Percentiles rank a stretch among this genome's conserved stretches.
Evolutionary conservation across 1,284 basidiomycete species (phyloP).

Genomic region (Malassezia equina): DNA sequence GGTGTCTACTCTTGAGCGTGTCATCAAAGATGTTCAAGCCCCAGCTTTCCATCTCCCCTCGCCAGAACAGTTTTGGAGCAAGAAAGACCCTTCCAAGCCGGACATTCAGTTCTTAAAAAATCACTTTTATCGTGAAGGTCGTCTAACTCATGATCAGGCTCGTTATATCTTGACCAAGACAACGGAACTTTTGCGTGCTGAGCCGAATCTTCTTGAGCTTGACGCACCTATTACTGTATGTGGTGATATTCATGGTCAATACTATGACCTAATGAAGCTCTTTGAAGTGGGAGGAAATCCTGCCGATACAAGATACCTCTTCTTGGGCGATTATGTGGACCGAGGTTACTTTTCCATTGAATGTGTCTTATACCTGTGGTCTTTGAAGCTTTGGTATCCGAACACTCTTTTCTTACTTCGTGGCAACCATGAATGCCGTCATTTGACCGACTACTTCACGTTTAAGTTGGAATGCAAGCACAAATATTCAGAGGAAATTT

Average conservation of each 20-base stretch:
- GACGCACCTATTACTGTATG: conserved; percentile 76
- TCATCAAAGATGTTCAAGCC: conserved; percentile 49
- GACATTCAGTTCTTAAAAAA: conserved; percentile 93
- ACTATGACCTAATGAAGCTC: conserved; percentile 48
- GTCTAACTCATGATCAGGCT: conserved; percentile 76
- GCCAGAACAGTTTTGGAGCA: conserved; percentile 67
- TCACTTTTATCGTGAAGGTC: conserved; percentile 91
- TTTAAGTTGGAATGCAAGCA: conserved; percentile 49
- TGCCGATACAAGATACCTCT: conserved; percentile 46
- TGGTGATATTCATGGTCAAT: conserved; percentile 47
- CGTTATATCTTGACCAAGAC: conserved; percentile 69
- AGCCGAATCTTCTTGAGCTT: conserved; percentile 80
- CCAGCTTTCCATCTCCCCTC: conserved; percentile 81
- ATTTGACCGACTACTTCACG: conserved; percentile 48
- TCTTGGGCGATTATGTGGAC: conserved; percentile 48
- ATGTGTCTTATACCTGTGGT: conserved; percentile 47
- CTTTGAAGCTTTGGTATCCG: conserved; percentile 47
- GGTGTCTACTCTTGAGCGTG: conserved; percentile 49
- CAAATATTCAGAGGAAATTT: conserved; percentile 48
- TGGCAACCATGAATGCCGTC: conserved; percentile 48
- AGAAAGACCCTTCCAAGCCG: conserved; percentile 42
- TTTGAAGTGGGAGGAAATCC: conserved; percentile 48
- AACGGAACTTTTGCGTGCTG: conserved; percentile 63
- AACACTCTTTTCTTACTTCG: conserved; percentile 46
- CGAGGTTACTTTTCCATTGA: conserved; percentile 48